Conservation (phyloP, 495 filamentous ascomycete genomes). For the Penicillium taxi region DNA sequence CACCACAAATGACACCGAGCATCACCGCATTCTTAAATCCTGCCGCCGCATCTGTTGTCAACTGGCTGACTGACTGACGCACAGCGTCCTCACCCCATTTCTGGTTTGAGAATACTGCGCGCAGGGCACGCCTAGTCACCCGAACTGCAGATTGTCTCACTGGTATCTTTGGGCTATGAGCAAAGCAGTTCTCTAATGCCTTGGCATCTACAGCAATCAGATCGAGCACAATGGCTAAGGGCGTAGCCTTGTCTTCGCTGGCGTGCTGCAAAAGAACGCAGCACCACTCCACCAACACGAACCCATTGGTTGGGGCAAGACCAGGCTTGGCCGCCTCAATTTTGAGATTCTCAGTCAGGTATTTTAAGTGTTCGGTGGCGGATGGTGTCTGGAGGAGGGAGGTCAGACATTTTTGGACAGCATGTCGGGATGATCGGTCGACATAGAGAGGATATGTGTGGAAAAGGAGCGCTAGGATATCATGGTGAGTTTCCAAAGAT, state of each 20-base stretch:
- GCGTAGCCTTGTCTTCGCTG: constrained; percentile 41
- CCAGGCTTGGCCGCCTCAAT: constrained; percentile 62
- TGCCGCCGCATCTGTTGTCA: constrained; percentile 55
- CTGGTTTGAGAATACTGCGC: constrained; percentile 55
- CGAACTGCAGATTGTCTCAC: constrained; percentile 61
- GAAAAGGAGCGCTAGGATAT: constrained; percentile 64
- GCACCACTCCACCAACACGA: constrained; percentile 88
- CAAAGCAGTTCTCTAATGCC: constrained; percentile 68
- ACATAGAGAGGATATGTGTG: constrained; percentile 78
- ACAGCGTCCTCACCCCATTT: constrained; percentile 51
- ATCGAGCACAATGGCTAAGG: constrained; percentile 59
- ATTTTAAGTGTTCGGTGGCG: constrained; percentile 44
- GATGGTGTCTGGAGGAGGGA: constrained; percentile 50
- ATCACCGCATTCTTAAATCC: constrained; percentile 62
- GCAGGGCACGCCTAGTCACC: constrained; percentile 63
- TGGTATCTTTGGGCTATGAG: constrained; percentile 47
- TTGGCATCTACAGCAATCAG: constrained; percentile 55
- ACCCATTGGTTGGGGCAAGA: constrained; percentile 70
- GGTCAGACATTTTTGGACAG: constrained; percentile 67
- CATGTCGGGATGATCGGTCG: constrained; percentile 75
- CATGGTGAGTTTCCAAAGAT: constrained; percentile 26
- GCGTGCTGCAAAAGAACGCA: constrained; percentile 61
- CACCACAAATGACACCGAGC: constrained; percentile 78
- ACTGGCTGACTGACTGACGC: constrained; percentile 51
- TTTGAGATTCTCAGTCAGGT: constrained; percentile 49